phyloP scores from a whole-genome alignment of 768 basidiomycete genomes.

The Auriscalpium vulgare region DNA sequence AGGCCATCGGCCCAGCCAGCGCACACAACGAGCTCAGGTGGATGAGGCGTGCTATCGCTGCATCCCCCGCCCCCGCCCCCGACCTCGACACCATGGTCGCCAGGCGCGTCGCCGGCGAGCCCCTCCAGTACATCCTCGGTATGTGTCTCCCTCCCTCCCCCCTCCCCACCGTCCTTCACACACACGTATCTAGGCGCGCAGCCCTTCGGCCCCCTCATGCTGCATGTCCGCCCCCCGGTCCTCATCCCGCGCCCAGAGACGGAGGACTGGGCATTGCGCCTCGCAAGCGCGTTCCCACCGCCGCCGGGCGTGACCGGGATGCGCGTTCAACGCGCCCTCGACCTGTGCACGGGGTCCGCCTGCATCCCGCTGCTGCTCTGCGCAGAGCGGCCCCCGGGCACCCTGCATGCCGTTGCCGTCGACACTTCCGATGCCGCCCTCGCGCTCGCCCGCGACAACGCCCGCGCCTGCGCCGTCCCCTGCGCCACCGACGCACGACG shows the following conservation, averaged over 20 bases:
- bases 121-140: constrained; percentile 90
- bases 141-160: constrained; percentile 1
- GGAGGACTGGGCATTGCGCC: constrained; percentile 67
- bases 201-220: constrained; percentile 79
- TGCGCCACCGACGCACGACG: background rate
- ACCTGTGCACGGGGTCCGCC: constrained; percentile 90
- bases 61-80: constrained; percentile 18
- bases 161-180: background rate
- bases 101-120: constrained; percentile 62
- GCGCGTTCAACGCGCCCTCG: constrained; percentile 41
- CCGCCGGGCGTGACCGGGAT: constrained; percentile 17
- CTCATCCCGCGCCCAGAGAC: constrained; percentile 96
- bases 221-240: constrained; percentile 67
- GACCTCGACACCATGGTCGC: constrained; percentile 39
- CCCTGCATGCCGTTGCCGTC: constrained; percentile 49
- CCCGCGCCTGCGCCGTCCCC: constrained; percentile 19
- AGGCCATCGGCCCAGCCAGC: constrained; percentile 24
- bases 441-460: constrained; percentile 39
- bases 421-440: constrained; percentile 62
- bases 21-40: constrained; percentile 41
- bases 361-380: constrained; percentile 87
- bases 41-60: too few relatives aligned
- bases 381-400: constrained; percentile 50
- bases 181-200: constrained; percentile 50
- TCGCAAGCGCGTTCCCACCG: constrained; percentile 41